Base-by-base conservation (phyloP, 495 filamentous ascomycete species). In the Copromyces sp. region DNA sequence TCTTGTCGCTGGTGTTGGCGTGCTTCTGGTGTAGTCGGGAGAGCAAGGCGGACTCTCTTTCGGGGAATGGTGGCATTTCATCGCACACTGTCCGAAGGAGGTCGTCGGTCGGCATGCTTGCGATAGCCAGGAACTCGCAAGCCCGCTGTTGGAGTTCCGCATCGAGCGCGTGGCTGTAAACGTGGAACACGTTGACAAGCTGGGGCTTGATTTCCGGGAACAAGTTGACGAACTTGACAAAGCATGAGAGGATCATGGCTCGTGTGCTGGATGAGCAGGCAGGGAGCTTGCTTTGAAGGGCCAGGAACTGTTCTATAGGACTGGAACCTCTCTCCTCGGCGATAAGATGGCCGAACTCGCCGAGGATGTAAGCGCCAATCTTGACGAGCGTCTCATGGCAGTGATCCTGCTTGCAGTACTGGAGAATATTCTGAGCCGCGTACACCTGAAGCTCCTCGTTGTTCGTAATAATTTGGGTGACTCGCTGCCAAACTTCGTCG, bases 161-260 rank as follows among this genome's bases (percentile, higher is more conserved):
- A 76, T 99, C 96, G 17, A 97, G 87, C 3, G 94, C 95, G 80
- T 98, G 94, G 81, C 94, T 97, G 85, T 97, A 99, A 20, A 93
- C 83, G 65, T 89, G 87, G 84, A 99, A 99, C 37, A 97, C 90
- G 73, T 93, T 90, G 65, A 98, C 82, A 3, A 98, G 89, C 80
- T 97, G 95, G 2, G 94, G 92, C 78, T 98, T 99, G 83, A 99
- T 98, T 79, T 99, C 96, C 12, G 96, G 96, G 81, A 99, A 99
- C 59, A 99, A 84, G 80, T 98, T 98, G 80, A 99, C 92, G 73
- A 95, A 99, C 82, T 99, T 99, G 85, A 99, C 86, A 78, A 97
- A 98, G 6, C 89, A 93, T 0, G 94, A 97, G 59, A 99, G 85
- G 24, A 99, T 92, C 85, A 98, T 98, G 17, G 94, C 95, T 74